Base-by-base conservation (phyloP, 805 yeast genomes). In the Ogataea nakhonphanomensis region DNA sequence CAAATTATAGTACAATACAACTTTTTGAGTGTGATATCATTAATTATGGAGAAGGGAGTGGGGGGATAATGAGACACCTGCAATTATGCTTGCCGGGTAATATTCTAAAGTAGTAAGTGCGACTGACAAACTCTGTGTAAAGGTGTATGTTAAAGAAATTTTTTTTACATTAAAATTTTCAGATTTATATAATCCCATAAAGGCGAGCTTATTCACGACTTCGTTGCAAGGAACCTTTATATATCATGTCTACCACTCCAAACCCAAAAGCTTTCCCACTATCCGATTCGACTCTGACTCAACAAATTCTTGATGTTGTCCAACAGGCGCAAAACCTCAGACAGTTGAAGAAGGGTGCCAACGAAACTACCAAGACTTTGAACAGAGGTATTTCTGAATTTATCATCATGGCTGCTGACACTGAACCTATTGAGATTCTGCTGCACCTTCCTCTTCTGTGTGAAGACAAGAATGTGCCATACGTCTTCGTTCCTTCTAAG, bases 381-480 rank as follows among this genome's bases (percentile, higher is more conserved):
- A 91, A 91, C 85, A 86, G 98, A 78, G 99, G 99, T 82, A 91
- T 91, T 63, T 86, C 97, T 60, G 99, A 91, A 75, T 91, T 91
- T 78, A 90, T 91, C 70, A 87, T 91, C 74, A 88, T 93, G 97
- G 99, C 99, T 54, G 99, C 99, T 59, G 99, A 93, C 67, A 89
- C 99, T 61, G 96, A 90, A 73, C 99, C 99, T 60, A 90, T 93
- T 64, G 99, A 93, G 76, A 91, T 93, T 69, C 81, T 93, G 64
- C 80, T 93, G 70, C 99, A 93, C 68, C 79, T 93, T 68, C 99
- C 99, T 37, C 79, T 93, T 60, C 77, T 93, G 60, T 93, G 99
- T 72, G 99, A 93, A 75, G 99, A 93, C 74, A 93, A 93, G 79
- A 93, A 93, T 76, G 99, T 93, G 55, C 97, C 99, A 51, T 93